A percentile compares a stretch with the other conserved stretches of the same genome.
Conservation (phyloP, 768 basidiomycete species). For the Mycena crocata region DNA sequence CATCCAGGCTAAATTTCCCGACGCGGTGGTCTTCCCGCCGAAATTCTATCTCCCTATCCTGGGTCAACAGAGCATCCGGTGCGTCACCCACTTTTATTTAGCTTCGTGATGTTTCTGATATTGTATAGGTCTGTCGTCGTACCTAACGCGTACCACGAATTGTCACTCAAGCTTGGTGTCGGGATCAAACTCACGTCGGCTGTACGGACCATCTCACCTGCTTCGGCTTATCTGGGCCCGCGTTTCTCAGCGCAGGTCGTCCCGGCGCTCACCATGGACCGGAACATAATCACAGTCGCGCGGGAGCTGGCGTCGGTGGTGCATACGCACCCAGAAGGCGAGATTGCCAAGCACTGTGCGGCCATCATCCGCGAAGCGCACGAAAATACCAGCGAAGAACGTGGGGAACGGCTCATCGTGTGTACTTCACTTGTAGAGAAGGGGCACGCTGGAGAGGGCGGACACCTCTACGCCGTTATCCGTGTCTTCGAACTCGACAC, state of each 20-base stretch:
- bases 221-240: conserved; percentile 66
- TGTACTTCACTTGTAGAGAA: conserved; percentile 68
- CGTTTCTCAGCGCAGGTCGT: conserved; percentile 66
- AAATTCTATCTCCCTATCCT: conserved; percentile 55
- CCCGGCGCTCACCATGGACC: conserved; percentile 60
- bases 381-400: conserved; percentile 59
- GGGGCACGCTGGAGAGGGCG: conserved; percentile 60
- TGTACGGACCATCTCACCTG: conserved; percentile 69
- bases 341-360: conserved; percentile 66
- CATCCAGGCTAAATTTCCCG: conserved; percentile 61
- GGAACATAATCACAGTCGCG: conserved; percentile 62
- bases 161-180: conserved; percentile 65
- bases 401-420: conserved; percentile 64
- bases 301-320: conserved; percentile 67
- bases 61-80: conserved; percentile 69
- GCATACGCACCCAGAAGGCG: conserved; percentile 57
- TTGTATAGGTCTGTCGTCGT: conserved; percentile 61
- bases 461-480: conserved; percentile 59
- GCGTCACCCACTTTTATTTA: conserved; percentile 1
- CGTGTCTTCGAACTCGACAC: conserved; percentile 64
- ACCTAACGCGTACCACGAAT: conserved; percentile 56
- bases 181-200: conserved; percentile 70
- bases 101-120: background rate
- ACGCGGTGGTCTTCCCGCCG: conserved; percentile 55
- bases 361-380: conserved; percentile 65